Evolutionary conservation across 495 filamentous ascomycete species (phyloP).

Genomic region (Aspergillus carlsbadensis): DNA sequence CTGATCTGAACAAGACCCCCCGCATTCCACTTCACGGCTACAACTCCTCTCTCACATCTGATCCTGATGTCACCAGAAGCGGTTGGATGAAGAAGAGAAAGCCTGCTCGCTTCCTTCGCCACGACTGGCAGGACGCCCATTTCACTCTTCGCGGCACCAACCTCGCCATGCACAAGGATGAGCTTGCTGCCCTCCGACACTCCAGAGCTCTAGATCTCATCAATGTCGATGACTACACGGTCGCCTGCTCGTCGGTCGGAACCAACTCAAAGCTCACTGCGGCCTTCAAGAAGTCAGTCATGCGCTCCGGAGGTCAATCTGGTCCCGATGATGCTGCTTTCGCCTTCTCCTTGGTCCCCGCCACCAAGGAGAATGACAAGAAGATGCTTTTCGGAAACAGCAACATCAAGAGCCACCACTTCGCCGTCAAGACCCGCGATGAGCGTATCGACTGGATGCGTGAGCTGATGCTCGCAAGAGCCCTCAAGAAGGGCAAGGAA

Average conservation of each 20-base stretch:
- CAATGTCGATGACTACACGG: conserved; percentile 92
- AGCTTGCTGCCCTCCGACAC: conserved; percentile 42
- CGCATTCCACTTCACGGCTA: conserved; percentile 25
- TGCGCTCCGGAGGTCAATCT: conserved; percentile 55
- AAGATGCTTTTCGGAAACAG: conserved; percentile 44
- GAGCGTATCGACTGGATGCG: conserved; percentile 98
- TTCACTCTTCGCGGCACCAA: conserved; percentile 83
- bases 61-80: conserved; percentile 57
- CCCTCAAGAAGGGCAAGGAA: conserved; percentile 69
- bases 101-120: conserved; percentile 78
- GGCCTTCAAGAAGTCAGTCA: conserved; percentile 81
- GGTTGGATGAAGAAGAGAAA: conserved; percentile 96
- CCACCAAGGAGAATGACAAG: conserved; percentile 51
- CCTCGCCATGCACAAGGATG: conserved; percentile 78
- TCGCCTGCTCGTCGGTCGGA: conserved; percentile 78
- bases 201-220: conserved; percentile 71
- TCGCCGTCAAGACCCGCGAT: conserved; percentile 81
- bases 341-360: conserved; percentile 86
- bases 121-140: conserved; percentile 91
- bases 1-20: conserved; percentile 30
- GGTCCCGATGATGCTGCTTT: conserved; percentile 66
- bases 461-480: conserved; percentile 95
- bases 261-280: conserved; percentile 76
- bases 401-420: conserved; percentile 82
- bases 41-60: conserved; percentile 20